These are phyloP conservation scores for Blepharisma japonicum DNA, from an alignment of 73 alveolate genomes.

Conservation along the genomic window DNA sequence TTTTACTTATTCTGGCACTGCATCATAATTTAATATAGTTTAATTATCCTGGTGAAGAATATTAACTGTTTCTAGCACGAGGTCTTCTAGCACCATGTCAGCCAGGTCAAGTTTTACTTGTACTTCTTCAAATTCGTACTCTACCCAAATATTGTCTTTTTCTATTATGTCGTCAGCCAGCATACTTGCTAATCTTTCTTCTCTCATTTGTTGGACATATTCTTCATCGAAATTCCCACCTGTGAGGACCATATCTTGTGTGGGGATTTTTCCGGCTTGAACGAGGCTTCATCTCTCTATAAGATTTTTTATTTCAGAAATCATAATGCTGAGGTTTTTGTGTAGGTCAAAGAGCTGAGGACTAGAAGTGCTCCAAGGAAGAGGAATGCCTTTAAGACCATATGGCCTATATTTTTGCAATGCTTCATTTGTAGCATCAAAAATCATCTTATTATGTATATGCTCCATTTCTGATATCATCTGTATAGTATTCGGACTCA, in stretches of 20 bases:
- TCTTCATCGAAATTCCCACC: slow-evolving; percentile 42
- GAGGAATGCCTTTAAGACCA: slow-evolving; percentile 81
- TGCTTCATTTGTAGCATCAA: slow-evolving; percentile 86
- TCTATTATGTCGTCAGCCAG: slow-evolving; percentile 51
- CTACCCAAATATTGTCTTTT: slow-evolving; percentile 51
- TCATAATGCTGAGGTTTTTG: slow-evolving; percentile 19
- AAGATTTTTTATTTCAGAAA: slow-evolving; percentile 30
- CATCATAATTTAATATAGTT: too few species aligned
- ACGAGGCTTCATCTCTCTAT: slow-evolving; percentile 37
- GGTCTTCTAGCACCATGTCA: slow-evolving; percentile 50
- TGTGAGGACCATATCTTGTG: slow-evolving; percentile 48
- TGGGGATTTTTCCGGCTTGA: slow-evolving; percentile 47
- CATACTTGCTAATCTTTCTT: slow-evolving; percentile 54
- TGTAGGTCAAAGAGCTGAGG: not conserved
- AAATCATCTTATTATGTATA: slow-evolving; percentile 79
- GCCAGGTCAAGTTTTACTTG: slow-evolving; percentile 53
- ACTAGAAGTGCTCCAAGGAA: slow-evolving; percentile 69
- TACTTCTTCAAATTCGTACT: slow-evolving; percentile 55
- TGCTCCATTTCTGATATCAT: slow-evolving; percentile 70
- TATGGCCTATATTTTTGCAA: slow-evolving; percentile 67
- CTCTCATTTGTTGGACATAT: slow-evolving; percentile 45
- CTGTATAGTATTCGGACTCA: slow-evolving; percentile 1
- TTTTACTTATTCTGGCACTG: too few species aligned
- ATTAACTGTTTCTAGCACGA: slow-evolving; percentile 35
- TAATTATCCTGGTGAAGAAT: too few species aligned